A percentile compares a stretch with the other conserved stretches of the same genome.
These are phyloP conservation scores for Sporothrix inflata DNA, from an alignment of 2,329 filamentous ascomycete species.

Conservation along the genomic window DNA sequence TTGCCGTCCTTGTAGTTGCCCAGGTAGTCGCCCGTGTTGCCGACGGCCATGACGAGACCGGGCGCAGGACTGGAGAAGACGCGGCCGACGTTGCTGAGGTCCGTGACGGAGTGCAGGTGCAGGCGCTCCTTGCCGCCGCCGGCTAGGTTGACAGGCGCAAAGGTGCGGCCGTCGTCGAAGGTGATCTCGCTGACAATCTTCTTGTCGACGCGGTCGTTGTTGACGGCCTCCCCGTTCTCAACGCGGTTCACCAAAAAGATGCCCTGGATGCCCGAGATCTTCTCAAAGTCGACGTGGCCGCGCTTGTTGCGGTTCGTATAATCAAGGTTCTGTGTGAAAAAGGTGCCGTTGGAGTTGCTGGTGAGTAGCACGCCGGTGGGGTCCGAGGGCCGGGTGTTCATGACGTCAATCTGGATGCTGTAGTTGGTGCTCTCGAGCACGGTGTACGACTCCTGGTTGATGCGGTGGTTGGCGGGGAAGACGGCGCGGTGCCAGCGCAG, in stretches of 20 bases:
- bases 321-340: slow-evolving; percentile 88
- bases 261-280: slow-evolving; percentile 87
- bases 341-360: slow-evolving; percentile 96
- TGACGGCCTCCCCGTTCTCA: slow-evolving; percentile 79
- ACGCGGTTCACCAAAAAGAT: slow-evolving; percentile 90
- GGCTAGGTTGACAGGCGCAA: slow-evolving; percentile 70
- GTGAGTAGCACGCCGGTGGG: slow-evolving; percentile 89
- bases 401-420: slow-evolving; percentile 94
- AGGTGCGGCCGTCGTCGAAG: slow-evolving; percentile 92
- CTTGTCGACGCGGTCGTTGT: slow-evolving; percentile 59
- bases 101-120: slow-evolving; percentile 90
- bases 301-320: slow-evolving; percentile 82
- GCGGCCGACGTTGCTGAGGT: slow-evolving; percentile 77
- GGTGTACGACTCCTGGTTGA: slow-evolving; percentile 87
- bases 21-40: slow-evolving; percentile 80
- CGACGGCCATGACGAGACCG: slow-evolving; percentile 90
- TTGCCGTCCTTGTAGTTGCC: slow-evolving; percentile 72
- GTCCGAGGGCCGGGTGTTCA: slow-evolving; percentile 66
- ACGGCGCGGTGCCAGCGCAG: slow-evolving; percentile 87
- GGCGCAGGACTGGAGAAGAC: slow-evolving; percentile 94
- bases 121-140: slow-evolving; percentile 54
- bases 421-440: slow-evolving; percentile 96
- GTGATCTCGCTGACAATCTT: slow-evolving; percentile 81
- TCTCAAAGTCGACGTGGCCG: slow-evolving; percentile 92
- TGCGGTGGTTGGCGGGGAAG: slow-evolving; percentile 78